These are phyloP conservation scores for Neofusicoccum umdonicola DNA, from an alignment of 2,329 filamentous ascomycete genomes.

Conservation along the genomic window DNA sequence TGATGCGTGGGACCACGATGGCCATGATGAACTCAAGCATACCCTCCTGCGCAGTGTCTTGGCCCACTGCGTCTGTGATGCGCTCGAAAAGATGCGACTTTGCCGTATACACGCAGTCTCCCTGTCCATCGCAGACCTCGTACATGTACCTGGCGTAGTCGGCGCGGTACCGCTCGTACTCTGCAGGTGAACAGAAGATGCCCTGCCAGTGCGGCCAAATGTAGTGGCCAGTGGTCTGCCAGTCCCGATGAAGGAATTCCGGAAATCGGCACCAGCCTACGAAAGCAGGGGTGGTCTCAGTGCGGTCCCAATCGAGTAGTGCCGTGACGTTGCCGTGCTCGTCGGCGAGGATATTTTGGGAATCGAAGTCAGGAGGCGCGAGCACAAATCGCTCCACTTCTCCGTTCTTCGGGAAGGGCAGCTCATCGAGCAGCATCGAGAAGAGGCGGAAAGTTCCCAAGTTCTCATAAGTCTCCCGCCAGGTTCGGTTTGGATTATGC, in stretches of 20 bases:
- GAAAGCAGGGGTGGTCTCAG: slow-evolving; percentile 1
- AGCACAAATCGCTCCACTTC: background rate
- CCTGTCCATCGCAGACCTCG: background rate
- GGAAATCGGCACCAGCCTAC: slow-evolving; percentile 8
- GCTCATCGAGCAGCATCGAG: slow-evolving; percentile 7
- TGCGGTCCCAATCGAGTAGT: slow-evolving; percentile 18
- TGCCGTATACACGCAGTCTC: slow-evolving; percentile 1
- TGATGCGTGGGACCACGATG: background rate
- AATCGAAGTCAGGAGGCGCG: slow-evolving; percentile 15
- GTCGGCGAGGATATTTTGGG: slow-evolving; percentile 15
- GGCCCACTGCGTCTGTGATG: background rate
- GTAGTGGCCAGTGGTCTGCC: background rate
- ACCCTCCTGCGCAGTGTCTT: background rate
- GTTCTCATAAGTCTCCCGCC: background rate
- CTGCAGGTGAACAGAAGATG: background rate
- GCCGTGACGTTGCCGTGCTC: slow-evolving; percentile 15
- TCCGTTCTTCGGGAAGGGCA: background rate
- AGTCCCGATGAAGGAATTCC: background rate
- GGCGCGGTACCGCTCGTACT: slow-evolving; percentile 2
- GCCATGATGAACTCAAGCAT: background rate
- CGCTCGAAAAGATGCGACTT: slow-evolving; percentile 2
- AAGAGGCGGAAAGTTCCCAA: background rate
- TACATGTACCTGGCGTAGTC: slow-evolving; percentile 15
- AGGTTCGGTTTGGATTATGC: background rate
- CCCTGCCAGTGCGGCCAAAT: background rate